Evolutionary conservation across 805 yeast species (phyloP).

Genomic region (Candida ascalaphidarum): DNA sequence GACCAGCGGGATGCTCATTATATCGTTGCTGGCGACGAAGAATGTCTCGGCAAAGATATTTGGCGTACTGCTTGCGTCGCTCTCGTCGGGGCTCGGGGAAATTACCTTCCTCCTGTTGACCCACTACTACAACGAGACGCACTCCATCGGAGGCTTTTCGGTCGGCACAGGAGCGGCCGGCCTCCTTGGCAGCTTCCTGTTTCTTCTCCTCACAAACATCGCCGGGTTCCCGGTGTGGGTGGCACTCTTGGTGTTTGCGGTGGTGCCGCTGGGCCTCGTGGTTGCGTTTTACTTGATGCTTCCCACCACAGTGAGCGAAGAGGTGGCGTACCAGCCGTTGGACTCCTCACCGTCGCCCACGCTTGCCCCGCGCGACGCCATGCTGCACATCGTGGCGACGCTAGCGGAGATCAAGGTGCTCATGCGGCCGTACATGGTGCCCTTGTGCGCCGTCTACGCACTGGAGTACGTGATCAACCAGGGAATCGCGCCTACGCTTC

Average conservation of each 20-base stretch:
- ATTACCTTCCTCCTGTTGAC: slow-evolving; percentile 81
- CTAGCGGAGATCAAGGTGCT: slow-evolving; percentile 30
- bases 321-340: too few species aligned
- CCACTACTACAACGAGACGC: slow-evolving; percentile 52
- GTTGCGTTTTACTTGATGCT: slow-evolving; percentile 15
- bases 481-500: slow-evolving; percentile 80
- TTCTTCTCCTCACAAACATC: slow-evolving; percentile 65
- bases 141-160: slow-evolving; percentile 79
- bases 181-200: slow-evolving; percentile 67
- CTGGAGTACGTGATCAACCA: slow-evolving; percentile 88
- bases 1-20: slow-evolving; percentile 63
- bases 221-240: slow-evolving; percentile 44
- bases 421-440: slow-evolving; percentile 68
- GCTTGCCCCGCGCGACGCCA: too few species aligned
- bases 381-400: too few species aligned
- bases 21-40: slow-evolving; percentile 34
- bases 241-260: slow-evolving; percentile 47
- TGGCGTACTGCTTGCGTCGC: slow-evolving; percentile 75
- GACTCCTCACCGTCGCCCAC: too few species aligned
- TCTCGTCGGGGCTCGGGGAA: slow-evolving; percentile 88
- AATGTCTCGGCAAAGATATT: slow-evolving; percentile 35
- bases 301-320: slow-evolving; percentile 6
- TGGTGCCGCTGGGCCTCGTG: slow-evolving; percentile 47
- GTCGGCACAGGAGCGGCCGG: slow-evolving; percentile 98
- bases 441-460: slow-evolving; percentile 73